A percentile compares a stretch with the other conserved stretches of the same genome.
Conservation (phyloP, 225 moss, liverwort and hornwort species). For the Antitrichia curtipendula region DNA sequence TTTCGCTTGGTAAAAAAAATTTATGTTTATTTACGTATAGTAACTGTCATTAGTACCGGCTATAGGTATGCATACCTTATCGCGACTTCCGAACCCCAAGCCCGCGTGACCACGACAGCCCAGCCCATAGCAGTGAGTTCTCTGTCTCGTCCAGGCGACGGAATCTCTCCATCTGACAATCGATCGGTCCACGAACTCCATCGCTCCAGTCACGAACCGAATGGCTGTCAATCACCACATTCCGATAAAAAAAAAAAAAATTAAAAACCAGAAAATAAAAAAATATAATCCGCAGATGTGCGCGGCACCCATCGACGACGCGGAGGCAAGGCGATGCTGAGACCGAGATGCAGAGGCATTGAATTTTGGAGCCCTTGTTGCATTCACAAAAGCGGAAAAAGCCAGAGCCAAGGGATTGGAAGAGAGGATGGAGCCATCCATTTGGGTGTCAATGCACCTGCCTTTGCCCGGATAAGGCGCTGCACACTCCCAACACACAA, state of each 20-base stretch:
- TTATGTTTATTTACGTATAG: too few species aligned
- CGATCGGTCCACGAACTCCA: not conserved
- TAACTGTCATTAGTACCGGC: not conserved
- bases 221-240: conserved; percentile 3
- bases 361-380: not conserved
- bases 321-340: not conserved
- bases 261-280: too few species aligned
- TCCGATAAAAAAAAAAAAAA: not conserved
- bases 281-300: not conserved
- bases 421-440: conserved; percentile 11
- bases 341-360: not conserved
- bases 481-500: conserved; percentile 23
- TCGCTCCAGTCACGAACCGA: not conserved
- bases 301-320: not conserved
- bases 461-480: conserved; percentile 26
- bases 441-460: not conserved
- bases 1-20: not conserved
- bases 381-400: not conserved
- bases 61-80: not conserved
- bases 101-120: not conserved
- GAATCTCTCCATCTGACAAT: not conserved
- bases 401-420: conserved; percentile 6
- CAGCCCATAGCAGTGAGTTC: not conserved
- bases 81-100: not conserved
- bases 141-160: not conserved